Conservation (phyloP, 192 early-diverging fungal genomes). For the Linnemannia exigua region DNA sequence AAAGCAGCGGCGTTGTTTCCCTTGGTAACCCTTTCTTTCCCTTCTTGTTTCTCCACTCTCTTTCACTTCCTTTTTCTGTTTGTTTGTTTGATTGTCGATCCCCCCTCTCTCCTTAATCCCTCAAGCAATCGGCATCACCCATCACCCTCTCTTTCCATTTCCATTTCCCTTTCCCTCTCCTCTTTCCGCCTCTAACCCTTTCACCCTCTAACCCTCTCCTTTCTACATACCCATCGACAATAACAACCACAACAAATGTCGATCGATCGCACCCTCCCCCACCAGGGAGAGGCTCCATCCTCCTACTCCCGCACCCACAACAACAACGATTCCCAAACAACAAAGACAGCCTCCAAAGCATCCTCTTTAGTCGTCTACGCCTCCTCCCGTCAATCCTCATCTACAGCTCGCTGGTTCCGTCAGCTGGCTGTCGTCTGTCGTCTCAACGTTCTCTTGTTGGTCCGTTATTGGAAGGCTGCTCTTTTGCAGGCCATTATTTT, state of each 20-base stretch:
- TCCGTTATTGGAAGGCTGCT: slow-evolving; percentile 46
- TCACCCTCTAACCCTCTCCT: neutral
- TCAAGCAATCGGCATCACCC: too few species aligned
- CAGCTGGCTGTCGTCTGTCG: slow-evolving; percentile 43
- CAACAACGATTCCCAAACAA: neutral
- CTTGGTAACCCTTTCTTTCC: neutral
- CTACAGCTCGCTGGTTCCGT: slow-evolving; percentile 20
- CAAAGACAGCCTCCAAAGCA: neutral
- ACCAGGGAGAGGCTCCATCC: slow-evolving; percentile 1
- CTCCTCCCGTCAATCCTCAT: slow-evolving; percentile 30
- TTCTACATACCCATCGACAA: neutral
- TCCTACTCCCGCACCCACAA: neutral
- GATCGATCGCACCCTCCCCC: neutral
- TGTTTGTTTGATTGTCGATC: neutral
- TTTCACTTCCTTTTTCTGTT: neutral
- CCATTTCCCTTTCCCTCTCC: neutral
- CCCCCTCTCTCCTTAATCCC: too few species aligned
- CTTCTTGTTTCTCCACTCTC: neutral
- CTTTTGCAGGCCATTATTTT: slow-evolving; percentile 31
- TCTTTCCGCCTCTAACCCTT: too few species aligned
- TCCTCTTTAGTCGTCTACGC: slow-evolving; percentile 30
- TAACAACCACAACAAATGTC: slow-evolving; percentile 1
- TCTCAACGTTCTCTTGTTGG: slow-evolving; percentile 26
- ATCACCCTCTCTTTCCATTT: neutral
- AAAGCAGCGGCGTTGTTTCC: neutral